Base-by-base conservation (phyloP, 2,329 filamentous ascomycete genomes). In the Cladophialophora chaetospira region DNA sequence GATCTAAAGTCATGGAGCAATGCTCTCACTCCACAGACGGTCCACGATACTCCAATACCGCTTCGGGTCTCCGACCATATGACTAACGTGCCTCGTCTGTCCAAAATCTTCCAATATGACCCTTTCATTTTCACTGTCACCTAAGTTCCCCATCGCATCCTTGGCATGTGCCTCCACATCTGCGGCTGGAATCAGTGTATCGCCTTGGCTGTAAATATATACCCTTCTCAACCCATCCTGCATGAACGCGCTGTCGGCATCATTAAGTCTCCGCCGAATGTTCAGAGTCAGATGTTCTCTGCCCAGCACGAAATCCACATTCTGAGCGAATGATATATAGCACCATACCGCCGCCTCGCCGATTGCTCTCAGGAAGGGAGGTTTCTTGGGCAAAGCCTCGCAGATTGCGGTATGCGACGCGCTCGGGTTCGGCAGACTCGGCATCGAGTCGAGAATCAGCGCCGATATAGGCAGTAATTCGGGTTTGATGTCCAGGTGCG, bases 141-240 rank as follows among this genome's bases (percentile, higher is more conserved):
- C n/a, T n/a, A n/a, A n/a, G n/a, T n/a, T 35, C 3, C 23, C 29
- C 17, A 19, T 63, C 0, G 81, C 79, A 40, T 75, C 69, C 2
- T 58, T 65, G 0, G 77, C 79, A 61, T 84, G 79, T 38, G 63
- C 64, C 66, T 82, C 78, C 3, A 84, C 72, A 56, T 82, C 75
- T 5, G 58, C 62, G 67, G 70, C 77, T 2, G 72, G 68, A 4
- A 84, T 76, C 59, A 83, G 71, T 31, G 63, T 57, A 64, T 85
- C 82, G 1, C 68, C 73, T 31, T 73, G 70, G 9, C 78, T 76
- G 57, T 82, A 84, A 15, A 84, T 60, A 59, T 84, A 85, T n/a
- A 75, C 70, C 31, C 82, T 72, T 17, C 74, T 69, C 3, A 70
- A 71, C 67, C 82, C 19, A 72, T 67, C 48, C 11, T 44, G 53